These are phyloP conservation scores for Hypoxylon subgilvum DNA, from an alignment of 495 filamentous ascomycete genomes.

Conservation along the genomic window DNA sequence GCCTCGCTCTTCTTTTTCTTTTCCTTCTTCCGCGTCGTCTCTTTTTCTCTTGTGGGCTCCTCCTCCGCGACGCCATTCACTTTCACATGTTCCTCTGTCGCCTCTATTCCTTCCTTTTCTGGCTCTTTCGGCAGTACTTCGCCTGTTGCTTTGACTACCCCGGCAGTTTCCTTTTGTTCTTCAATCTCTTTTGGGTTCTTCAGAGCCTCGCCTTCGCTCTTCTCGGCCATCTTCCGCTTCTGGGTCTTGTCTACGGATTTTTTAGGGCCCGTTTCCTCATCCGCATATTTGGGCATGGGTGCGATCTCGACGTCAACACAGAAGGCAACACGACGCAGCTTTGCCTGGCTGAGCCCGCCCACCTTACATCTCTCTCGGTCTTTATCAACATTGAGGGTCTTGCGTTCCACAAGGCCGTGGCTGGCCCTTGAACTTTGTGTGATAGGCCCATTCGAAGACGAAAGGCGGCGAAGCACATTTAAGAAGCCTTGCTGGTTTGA, in stretches of 20 bases:
- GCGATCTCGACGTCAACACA: conserved; percentile 98
- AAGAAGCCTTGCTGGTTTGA: conserved; percentile 74
- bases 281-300: conserved; percentile 60
- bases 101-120: conserved; percentile 36
- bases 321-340: conserved; percentile 86
- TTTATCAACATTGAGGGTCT: conserved; percentile 83
- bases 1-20: conserved; percentile 92
- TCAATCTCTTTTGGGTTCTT: conserved; percentile 65
- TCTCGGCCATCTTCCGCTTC: conserved; percentile 71
- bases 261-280: conserved; percentile 46
- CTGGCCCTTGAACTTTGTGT: conserved; percentile 48
- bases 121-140: conserved; percentile 48
- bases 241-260: conserved; percentile 59
- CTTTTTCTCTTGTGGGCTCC: conserved; percentile 47
- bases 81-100: conserved; percentile 34
- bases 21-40: conserved; percentile 75
- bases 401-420: conserved; percentile 70
- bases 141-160: conserved; percentile 50
- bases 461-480: conserved; percentile 80
- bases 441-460: conserved; percentile 66
- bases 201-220: conserved; percentile 69
- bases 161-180: conserved; percentile 58
- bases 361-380: conserved; percentile 79
- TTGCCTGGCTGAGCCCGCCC: conserved; percentile 76
- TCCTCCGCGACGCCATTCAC: conserved; percentile 39